Evolutionary conservation across 441 rosid genomes (phyloP).

Genomic region (Populus tomentosa): DNA sequence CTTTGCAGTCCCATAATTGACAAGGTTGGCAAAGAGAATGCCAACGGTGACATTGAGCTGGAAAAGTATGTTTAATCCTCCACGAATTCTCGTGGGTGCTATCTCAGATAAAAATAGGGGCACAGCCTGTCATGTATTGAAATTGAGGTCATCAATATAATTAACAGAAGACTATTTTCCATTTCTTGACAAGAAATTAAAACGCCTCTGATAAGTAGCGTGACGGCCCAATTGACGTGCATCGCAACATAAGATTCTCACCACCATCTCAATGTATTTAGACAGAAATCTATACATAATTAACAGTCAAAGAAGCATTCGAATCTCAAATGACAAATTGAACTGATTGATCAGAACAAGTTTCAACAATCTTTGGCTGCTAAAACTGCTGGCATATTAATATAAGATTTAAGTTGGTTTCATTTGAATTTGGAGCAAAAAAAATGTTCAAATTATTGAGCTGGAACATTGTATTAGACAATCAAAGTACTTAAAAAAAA

Average conservation of each 20-base stretch:
- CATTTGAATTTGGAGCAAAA: not conserved
- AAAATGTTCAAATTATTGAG: not conserved
- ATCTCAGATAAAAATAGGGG: slow-evolving; percentile 89
- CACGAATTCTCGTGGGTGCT: slow-evolving; percentile 90
- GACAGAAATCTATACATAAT: not conserved
- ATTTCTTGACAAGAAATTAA: not conserved
- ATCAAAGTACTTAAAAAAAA: not conserved
- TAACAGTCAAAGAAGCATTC: not conserved
- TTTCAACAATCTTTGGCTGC: not conserved
- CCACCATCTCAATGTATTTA: not conserved
- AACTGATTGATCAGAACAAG: too few relatives aligned
- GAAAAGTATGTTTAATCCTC: slow-evolving; percentile 79
- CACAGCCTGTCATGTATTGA: slow-evolving; percentile 49
- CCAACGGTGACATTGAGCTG: slow-evolving; percentile 92
- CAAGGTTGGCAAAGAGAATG: slow-evolving; percentile 78
- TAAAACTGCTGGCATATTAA: not conserved
- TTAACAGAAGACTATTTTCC: not conserved
- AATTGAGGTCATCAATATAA: not conserved
- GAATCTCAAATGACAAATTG: not conserved
- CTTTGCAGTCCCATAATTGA: slow-evolving; percentile 89
- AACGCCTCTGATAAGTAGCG: not conserved
- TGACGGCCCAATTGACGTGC: not conserved
- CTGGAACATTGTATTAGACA: not conserved
- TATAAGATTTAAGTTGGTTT: not conserved
- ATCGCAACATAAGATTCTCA: not conserved